phyloP scores from a whole-genome alignment of 208 protist species.

The Porcisia deanei region DNA sequence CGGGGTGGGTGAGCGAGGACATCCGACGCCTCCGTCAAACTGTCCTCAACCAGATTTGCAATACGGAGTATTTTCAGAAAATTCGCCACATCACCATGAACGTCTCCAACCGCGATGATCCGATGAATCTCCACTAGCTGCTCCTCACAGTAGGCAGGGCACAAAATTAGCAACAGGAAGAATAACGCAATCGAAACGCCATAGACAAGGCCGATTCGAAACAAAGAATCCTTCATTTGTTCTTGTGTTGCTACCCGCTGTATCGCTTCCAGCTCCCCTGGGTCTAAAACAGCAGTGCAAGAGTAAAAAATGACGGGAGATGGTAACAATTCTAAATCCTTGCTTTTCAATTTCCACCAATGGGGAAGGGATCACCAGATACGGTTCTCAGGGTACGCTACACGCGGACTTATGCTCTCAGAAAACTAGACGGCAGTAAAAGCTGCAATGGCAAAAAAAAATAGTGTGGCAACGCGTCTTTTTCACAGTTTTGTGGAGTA shows the following conservation, averaged over 20 bases:
- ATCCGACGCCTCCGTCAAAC: not conserved
- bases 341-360: not conserved
- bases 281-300: not conserved
- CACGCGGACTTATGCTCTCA: not conserved
- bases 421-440: not conserved
- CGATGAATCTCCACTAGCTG: constrained; percentile 45
- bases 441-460: not conserved
- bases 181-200: not conserved
- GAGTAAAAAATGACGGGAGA: not conserved
- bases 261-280: not conserved
- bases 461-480: not conserved
- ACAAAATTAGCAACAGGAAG: not conserved
- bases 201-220: not conserved
- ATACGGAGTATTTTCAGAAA: constrained; percentile 55
- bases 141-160: not conserved
- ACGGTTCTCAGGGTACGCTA: not conserved
- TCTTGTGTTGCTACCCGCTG: not conserved
- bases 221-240: not conserved
- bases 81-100: constrained; percentile 73
- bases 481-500: not conserved
- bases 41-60: constrained; percentile 39
- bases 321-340: not conserved
- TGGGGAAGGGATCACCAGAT: not conserved
- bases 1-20: constrained; percentile 20
- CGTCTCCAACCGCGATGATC: constrained; percentile 68